Base-by-base conservation (phyloP, 192 early-diverging fungal genomes). In the Kappamyces sp. region DNA sequence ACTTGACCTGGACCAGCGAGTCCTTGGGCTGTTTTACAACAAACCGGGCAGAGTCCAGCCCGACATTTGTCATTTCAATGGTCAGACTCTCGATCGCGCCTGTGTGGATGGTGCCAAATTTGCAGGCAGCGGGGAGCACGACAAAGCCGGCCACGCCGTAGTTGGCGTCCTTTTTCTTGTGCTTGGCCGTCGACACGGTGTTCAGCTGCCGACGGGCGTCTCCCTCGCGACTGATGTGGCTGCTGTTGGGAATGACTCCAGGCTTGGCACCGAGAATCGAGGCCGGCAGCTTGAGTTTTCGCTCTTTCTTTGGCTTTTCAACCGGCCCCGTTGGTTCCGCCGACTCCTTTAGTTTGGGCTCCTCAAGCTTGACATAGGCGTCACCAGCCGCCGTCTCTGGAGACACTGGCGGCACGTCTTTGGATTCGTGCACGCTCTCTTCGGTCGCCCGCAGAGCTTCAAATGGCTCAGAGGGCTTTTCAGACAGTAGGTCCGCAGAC, bases 1-100 rank as follows among this genome's bases (percentile, higher is more conserved):
- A 73, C 14, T 39, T 40, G 2, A 62, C 54, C 34, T 22, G 29
- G 0, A 73, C 29, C 3, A 43, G 39, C n/a, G 34, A 32, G 34
- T 53, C 46, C 40, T 45, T 14, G 30, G 53, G 52, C 22, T 55
- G 50, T 30, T 50, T 60, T 4, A 73, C 41, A 9, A 46, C 53
- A 53, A 70, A 68, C 35, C 71, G 38, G 1, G 63, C 40, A 2
- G 67, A 62, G 45, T 63, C 47, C 35, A 66, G 57, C 1, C 71
- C 71, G 33, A 66, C 51, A 43, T 73, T 73, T 0, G 65, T 63
- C 6, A 73, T 22, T 32, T 15, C 32, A 22, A 73, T 35, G 1
- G 49, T 55, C 3, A 43, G 14, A 5, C 59, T 48, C 29, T 9
- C 43, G 5, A 34, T 66, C 11, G n/a, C 7, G 14, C 64, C 63